Base-by-base conservation (phyloP, 1,139 yeast species). In the Suhomyces wounanorum region DNA sequence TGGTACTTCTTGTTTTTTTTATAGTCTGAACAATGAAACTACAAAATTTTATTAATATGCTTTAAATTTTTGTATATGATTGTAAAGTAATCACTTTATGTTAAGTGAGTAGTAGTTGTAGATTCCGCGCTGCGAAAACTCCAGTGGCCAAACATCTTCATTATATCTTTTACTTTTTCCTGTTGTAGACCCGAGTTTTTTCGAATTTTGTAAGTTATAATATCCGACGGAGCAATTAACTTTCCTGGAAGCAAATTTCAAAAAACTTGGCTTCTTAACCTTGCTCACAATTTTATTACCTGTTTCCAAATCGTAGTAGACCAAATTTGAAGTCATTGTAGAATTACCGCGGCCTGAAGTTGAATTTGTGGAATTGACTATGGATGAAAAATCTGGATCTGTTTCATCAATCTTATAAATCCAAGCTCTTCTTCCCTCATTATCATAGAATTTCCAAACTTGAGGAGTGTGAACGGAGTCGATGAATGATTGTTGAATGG, bases 391-490 rank as follows among this genome's bases (percentile, higher is more conserved):
- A 14, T 69, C 69, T 3, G 73, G 69, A 52, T 73, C 72, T 2
- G 59, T 52, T 16, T 67, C 60, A 14, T 72, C 78, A 23, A 83
- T 69, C 61, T 80, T 82, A 64, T 83, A 87, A 18, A 89, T 66
- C 96, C 96, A 90, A n/a, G 89, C 84, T 54, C 97, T 76, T 56
- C 96, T 77, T 6, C 96, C 96, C 67, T 75, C 83, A 61, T 73
- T 83, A 66, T 69, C 85, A 59, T 68, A 82, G 60, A 74, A 77
- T 63, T 73, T 75, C 89, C 87, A 73, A 49, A 79, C 66, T 44
- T 68, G 69, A 0, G 78, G 78, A 9, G 57, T 59, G 48, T 52
- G 55, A 4, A 59, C 54, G 31, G 63, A 61, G 47, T 67, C 68
- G 45, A 65, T 53, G 55, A 66, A 62, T 35, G 70, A 64, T 46